These are phyloP conservation scores for Kwoniella sp. DNA, from an alignment of 768 basidiomycete genomes.

Conservation along the genomic window DNA sequence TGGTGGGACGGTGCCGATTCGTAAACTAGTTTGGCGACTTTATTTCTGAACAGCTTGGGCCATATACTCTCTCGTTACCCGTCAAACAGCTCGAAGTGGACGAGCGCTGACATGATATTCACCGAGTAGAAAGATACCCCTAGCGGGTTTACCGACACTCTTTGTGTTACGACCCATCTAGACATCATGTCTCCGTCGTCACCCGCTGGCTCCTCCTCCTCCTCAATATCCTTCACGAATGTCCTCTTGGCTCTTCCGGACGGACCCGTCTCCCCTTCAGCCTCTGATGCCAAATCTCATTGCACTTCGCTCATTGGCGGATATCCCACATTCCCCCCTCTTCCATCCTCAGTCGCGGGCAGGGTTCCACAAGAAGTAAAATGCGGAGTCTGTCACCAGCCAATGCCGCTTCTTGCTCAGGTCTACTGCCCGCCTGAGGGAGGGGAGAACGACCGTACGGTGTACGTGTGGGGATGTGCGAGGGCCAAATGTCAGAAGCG, in stretches of 20 bases:
- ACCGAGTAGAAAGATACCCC: too few species aligned
- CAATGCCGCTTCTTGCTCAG: constrained; percentile 47
- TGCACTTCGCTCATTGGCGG: constrained; percentile 41
- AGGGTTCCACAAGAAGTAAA: constrained; percentile 23
- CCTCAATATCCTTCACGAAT: constrained; percentile 32
- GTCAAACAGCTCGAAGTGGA: too few species aligned
- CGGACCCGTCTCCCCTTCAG: constrained; percentile 29
- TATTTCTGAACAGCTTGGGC: too few species aligned
- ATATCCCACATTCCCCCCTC: constrained; percentile 44
- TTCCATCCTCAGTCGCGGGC: constrained; percentile 11
- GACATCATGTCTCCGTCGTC: constrained; percentile 34
- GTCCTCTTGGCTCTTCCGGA: constrained; percentile 45
- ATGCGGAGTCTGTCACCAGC: constrained; percentile 36
- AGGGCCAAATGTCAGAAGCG: constrained; percentile 36
- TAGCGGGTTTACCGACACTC: too few species aligned
- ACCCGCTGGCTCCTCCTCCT: constrained; percentile 36
- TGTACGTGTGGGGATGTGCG: constrained; percentile 47
- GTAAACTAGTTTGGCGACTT: constrained; percentile 48
- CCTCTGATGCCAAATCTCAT: constrained; percentile 31
- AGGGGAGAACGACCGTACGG: constrained; percentile 47
- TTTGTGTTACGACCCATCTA: not conserved
- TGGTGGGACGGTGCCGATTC: constrained; percentile 28
- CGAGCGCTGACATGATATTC: too few species aligned
- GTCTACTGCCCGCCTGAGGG: constrained; percentile 49
- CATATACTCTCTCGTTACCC: too few species aligned